These are phyloP conservation scores for Chaetomidium leptoderma DNA, from an alignment of 495 filamentous ascomycete genomes.

Conservation along the genomic window DNA sequence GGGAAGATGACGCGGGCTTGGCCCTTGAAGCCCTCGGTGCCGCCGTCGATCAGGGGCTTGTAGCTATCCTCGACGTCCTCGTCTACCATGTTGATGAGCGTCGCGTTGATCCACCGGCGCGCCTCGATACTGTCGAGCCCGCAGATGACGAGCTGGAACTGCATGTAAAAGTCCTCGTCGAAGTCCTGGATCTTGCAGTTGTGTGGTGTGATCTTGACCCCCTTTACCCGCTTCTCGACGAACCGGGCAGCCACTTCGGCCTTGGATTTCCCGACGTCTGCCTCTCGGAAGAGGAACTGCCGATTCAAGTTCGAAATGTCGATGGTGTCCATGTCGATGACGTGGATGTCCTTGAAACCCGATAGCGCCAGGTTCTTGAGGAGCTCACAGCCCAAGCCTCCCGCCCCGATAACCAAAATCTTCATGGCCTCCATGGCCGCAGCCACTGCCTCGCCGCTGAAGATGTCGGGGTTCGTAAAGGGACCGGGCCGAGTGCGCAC, in stretches of 20 bases:
- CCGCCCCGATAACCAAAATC: conserved; percentile 60
- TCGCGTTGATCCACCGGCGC: conserved; percentile 96
- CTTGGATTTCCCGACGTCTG: conserved; percentile 91
- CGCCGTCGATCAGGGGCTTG: conserved; percentile 93
- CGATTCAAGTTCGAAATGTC: conserved; percentile 98
- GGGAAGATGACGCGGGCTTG: conserved; percentile 91
- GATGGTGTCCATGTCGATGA: conserved; percentile 99
- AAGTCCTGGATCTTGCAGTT: conserved; percentile 96
- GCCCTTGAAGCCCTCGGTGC: conserved; percentile 98
- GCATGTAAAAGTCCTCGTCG: conserved; percentile 96
- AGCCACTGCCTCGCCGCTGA: conserved; percentile 58
- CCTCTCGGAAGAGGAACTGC: conserved; percentile 91
- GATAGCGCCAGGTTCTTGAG: conserved; percentile 94
- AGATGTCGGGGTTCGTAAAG: conserved; percentile 67
- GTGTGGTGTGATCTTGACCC: conserved; percentile 87
- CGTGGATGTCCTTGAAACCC: conserved; percentile 94
- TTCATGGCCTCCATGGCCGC: conserved; percentile 52
- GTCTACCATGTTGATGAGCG: conserved; percentile 84
- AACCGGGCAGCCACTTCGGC: conserved; percentile 89
- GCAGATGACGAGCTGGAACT: conserved; percentile 89
- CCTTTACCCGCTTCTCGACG: conserved; percentile 81
- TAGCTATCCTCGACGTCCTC: conserved; percentile 63
- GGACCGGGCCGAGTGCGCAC: conserved; percentile 73
- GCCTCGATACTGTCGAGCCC: conserved; percentile 98
- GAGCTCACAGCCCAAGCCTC: conserved; percentile 94